Evolutionary conservation across 805 yeast genomes (phyloP), one percentile per base, ranked within the genome.

Genomic region (Alloascoidea hylecoeti): DNA sequence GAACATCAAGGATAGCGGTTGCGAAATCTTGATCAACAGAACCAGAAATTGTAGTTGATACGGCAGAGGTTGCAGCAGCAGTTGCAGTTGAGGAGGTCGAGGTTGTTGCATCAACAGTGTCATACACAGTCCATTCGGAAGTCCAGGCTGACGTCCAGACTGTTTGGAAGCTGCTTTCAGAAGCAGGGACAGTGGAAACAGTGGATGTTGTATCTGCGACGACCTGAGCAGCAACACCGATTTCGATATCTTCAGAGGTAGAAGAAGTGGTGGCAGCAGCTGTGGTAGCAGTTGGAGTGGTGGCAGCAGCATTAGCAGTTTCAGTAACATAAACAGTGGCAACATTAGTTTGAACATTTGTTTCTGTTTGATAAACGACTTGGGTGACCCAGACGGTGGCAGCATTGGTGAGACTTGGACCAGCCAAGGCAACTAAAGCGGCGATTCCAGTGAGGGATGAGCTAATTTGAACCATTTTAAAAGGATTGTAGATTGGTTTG

Each of bases 1-100:
- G 89, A 44, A 66, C 73, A 40, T 58, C 61, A 42, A 82, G 63
- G 45, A 79, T 70, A 23, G 9, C 30, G 9, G 30, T n/a, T 23
- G 30, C 30, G n/a, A 23, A 23, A n/a, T 23, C 30, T 23, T 23
- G 9, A n/a, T 23, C 30, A 9, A 23, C 30, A 23, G 9, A 9
- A 9, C 30, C 30, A n/a, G 9, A 9, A n/a, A 23, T n/a, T 9
- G 13, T n/a, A 23, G 30, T 23, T n/a, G n/a, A n/a, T n/a, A n/a
- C n/a, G n/a, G n/a, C n/a, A n/a, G 13, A 9, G 30, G 30, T 23
- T n/a, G 30, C 13, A 9, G 9, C 13, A 23, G 30, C 30, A 23
- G 30, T 23, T 9, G 30, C n/a, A 9, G 30, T 9, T 9, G 30
- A 9, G 9, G 30, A 23, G 30, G 30, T 23, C 9, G 30, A n/a